A percentile compares a stretch with the other conserved stretches of the same genome.
phyloP scores from a whole-genome alignment of 257 asterid species.

The Jasminum sambac region DNA sequence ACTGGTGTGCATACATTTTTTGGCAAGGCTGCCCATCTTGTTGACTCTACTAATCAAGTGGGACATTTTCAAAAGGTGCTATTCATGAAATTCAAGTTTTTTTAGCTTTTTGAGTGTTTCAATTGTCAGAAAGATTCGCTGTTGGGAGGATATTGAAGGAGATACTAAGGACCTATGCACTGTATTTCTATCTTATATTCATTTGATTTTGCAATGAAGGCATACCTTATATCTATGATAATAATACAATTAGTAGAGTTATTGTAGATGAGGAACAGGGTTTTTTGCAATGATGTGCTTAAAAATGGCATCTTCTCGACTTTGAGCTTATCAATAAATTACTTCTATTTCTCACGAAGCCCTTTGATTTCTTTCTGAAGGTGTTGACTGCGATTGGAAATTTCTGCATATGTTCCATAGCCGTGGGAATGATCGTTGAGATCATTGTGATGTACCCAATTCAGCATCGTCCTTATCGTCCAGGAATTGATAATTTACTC shows the following conservation, averaged over 20 bases:
- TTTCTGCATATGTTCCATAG: constrained; percentile 50
- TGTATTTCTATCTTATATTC: too few relatives aligned
- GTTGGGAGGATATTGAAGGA: not conserved
- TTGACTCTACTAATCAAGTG: constrained; percentile 41
- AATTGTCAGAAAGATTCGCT: not conserved
- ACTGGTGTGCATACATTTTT: constrained; percentile 49
- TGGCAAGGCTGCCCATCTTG: constrained; percentile 52
- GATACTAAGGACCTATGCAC: not conserved
- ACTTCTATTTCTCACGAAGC: not conserved
- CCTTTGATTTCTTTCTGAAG: constrained; percentile 20
- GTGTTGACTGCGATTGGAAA: constrained; percentile 49
- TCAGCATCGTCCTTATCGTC: constrained; percentile 34
- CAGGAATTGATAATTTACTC: constrained; percentile 42
- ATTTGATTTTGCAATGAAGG: not conserved
- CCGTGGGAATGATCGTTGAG: constrained; percentile 39
- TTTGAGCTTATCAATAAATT: not conserved
- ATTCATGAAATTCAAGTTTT: not conserved
- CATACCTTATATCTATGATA: not conserved
- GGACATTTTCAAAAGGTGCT: constrained; percentile 48
- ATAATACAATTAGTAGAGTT: not conserved
- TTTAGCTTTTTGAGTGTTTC: not conserved
- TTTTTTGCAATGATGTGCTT: not conserved
- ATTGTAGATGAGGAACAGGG: not conserved
- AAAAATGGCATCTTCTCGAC: not conserved
- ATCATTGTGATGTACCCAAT: constrained; percentile 36